A percentile compares a stretch with the other conserved stretches of the same genome.
Conservation (phyloP, 345 rosid species). For the Draba incana region DNA sequence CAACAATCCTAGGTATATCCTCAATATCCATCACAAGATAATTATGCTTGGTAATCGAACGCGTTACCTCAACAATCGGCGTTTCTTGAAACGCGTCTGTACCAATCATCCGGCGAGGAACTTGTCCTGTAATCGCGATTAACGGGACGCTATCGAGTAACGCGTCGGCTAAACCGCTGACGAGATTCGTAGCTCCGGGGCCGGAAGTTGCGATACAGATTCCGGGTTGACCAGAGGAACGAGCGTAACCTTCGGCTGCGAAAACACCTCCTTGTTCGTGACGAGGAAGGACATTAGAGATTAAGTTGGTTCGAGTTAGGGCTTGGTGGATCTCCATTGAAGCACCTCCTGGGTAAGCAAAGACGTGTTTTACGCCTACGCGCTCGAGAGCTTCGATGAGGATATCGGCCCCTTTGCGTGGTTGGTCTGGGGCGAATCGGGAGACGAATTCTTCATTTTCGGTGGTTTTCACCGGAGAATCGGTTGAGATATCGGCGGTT, state of each 20-base stretch:
- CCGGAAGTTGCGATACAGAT: constrained; percentile 97
- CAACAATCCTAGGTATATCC: constrained; percentile 81
- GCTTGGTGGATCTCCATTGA: constrained; percentile 99
- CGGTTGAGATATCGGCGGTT: not conserved
- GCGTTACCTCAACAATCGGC: constrained; percentile 88
- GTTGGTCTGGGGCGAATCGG: constrained; percentile 62
- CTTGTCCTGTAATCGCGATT: constrained; percentile 90
- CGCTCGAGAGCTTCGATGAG: constrained; percentile 93
- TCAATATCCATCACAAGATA: constrained; percentile 85
- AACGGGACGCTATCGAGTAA: constrained; percentile 90
- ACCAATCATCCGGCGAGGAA: constrained; percentile 92
- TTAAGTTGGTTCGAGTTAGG: constrained; percentile 76
- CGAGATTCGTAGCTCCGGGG: constrained; percentile 90
- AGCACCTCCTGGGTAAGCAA: constrained; percentile 96
- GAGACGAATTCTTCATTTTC: constrained; percentile 29
- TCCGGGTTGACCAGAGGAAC: constrained; percentile 83
- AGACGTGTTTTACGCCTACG: constrained; percentile 75
- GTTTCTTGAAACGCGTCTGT: constrained; percentile 95
- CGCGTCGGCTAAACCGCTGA: constrained; percentile 89
- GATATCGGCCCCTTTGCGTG: constrained; percentile 94
- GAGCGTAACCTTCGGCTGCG: constrained; percentile 94
- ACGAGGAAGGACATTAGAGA: constrained; percentile 88
- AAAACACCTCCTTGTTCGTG: constrained; percentile 98
- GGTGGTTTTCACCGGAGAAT: constrained; percentile 12
- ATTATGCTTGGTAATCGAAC: constrained; percentile 92